Percentiles rank a stretch among this genome's conserved stretches.
Conservation (phyloP, 352 stramenopile genomes). For the Phytophthora pseudosyringae region DNA sequence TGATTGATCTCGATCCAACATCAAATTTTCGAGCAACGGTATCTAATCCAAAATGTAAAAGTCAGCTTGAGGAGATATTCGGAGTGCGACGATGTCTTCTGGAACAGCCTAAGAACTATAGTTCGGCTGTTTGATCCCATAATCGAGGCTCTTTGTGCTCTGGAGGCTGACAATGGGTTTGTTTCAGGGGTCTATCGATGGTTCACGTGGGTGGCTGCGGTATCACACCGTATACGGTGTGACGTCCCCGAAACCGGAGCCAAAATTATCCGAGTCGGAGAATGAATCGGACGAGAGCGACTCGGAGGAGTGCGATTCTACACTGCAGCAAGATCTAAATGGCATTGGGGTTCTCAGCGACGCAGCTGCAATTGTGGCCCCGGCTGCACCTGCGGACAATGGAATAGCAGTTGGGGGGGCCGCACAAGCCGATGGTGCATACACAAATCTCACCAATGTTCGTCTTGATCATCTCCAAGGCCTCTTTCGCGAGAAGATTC, state of each 20-base stretch:
- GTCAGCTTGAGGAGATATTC: too few species aligned
- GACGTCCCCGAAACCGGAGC: background rate
- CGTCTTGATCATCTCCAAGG: slow-evolving; percentile 5
- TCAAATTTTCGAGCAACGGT: too few species aligned
- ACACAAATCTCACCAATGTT: too few species aligned
- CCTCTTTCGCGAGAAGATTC: slow-evolving; percentile 3
- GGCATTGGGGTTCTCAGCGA: too few species aligned
- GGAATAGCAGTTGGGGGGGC: too few species aligned
- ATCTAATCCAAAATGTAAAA: too few species aligned
- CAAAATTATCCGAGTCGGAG: background rate
- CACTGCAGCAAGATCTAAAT: too few species aligned
- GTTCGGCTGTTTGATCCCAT: background rate
- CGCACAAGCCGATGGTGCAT: background rate
- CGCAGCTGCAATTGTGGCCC: too few species aligned
- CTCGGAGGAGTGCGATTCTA: too few species aligned
- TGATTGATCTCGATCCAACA: too few species aligned
- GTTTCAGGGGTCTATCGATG: background rate
- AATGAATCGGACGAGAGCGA: too few species aligned
- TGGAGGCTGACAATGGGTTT: background rate
- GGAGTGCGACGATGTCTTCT: background rate
- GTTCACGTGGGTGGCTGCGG: background rate
- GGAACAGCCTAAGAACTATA: background rate
- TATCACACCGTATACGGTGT: background rate
- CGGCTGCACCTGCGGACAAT: too few species aligned
- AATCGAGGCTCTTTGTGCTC: background rate